phyloP scores from a whole-genome alignment of 1,284 basidiomycete genomes.

The Flammula alnicola region DNA sequence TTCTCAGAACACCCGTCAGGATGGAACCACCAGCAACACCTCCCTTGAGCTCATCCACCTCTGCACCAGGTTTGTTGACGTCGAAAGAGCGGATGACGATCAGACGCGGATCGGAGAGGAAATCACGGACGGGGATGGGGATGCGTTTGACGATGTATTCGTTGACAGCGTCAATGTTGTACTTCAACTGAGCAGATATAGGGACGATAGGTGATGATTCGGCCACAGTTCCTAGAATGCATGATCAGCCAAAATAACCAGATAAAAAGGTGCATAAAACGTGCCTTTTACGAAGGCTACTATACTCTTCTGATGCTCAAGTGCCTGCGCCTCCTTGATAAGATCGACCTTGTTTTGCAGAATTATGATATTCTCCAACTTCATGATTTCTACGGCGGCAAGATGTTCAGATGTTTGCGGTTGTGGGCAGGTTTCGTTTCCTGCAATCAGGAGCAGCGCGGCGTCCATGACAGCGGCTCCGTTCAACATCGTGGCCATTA shows the following conservation, averaged over 20 bases:
- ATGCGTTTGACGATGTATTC: slow-evolving; percentile 98
- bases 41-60: slow-evolving; percentile 96
- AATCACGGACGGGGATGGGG: slow-evolving; percentile 93
- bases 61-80: slow-evolving; percentile 98
- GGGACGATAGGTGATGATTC: slow-evolving; percentile 97
- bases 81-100: slow-evolving; percentile 99
- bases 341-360: slow-evolving; percentile 98
- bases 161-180: slow-evolving; percentile 99
- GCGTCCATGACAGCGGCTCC: slow-evolving; percentile 99
- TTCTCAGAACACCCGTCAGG: slow-evolving; percentile 87
- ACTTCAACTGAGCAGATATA: slow-evolving; percentile 97
- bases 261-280: too few relatives aligned
- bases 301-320: slow-evolving; percentile 95
- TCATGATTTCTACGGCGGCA: slow-evolving; percentile 99
- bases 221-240: slow-evolving; percentile 83
- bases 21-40: slow-evolving; percentile 98
- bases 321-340: slow-evolving; percentile 89
- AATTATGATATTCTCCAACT: slow-evolving; percentile 97
- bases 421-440: slow-evolving; percentile 98
- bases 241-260: too few relatives aligned
- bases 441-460: slow-evolving; percentile 92
- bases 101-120: slow-evolving; percentile 87
- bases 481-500: slow-evolving; percentile 99
- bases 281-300: slow-evolving; percentile 89
- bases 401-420: slow-evolving; percentile 99